Base-by-base conservation (phyloP, 768 basidiomycete genomes). In the Asterophora parasitica region DNA sequence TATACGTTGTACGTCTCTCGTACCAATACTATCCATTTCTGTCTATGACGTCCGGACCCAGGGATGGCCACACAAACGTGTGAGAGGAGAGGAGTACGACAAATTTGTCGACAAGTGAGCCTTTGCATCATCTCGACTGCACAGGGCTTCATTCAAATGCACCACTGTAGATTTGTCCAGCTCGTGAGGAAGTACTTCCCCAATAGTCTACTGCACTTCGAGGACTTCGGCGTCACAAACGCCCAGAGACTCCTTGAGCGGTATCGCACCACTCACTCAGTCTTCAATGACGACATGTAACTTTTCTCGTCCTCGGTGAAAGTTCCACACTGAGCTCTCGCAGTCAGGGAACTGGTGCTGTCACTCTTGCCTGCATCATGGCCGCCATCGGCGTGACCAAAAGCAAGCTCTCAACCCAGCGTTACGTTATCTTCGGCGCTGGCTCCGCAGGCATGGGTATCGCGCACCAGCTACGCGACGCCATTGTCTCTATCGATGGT, bases 241-340 rank as follows among this genome's bases (percentile, higher is more conserved):
- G 89, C 90, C 0, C 78, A 85, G 49, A 66, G 78, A 13, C 62
- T 92, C 1, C 71, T 92, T 31, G 72, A 81, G 34, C 66, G 70
- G 32, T 90, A 87, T 63, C 71, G 74, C 7, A 72, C 77, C 35
- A 64, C 74, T n/a, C 85, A 87, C 53, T 69, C 83, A 0, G 76
- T 81, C 4, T 86, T 92, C 72, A 93, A 93, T 60, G 91, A 93
- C 52, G 90, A 93, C 61, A 85, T 92, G 84, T 84, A 62, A 1
- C 62, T 58, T 41, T 31, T 7, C 20, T 47, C 26, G 31, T 33
- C 28, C 42, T 16, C 42, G n/a, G 9, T 32, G n/a, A 2, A 8
- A 26, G 16, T 28, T 13, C 11, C 4, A 15, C 20, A 39, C 11
- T 10, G 36, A 34, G 38, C 40, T 20, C 31, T 11, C 33, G 3